Percentiles rank a stretch among this genome's conserved stretches.
These are phyloP conservation scores for Boletales sp. DNA, from an alignment of 768 basidiomycete species.

Conservation along the genomic window DNA sequence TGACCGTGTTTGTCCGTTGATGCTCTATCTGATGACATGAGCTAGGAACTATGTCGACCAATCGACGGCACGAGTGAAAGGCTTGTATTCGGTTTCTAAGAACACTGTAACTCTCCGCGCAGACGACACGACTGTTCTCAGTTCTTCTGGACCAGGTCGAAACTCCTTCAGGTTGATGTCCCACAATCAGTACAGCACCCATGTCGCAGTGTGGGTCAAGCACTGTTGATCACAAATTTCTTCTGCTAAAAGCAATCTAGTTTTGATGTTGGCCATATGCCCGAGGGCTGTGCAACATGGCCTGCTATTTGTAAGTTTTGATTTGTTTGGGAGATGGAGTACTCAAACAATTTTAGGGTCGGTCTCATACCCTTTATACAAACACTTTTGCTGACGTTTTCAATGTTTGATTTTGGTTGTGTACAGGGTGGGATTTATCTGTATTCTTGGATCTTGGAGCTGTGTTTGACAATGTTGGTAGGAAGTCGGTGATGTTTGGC, in stretches of 20 bases:
- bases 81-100: conserved; percentile 54
- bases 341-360: conserved; percentile 18
- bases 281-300: conserved; percentile 39
- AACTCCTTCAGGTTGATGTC: conserved; percentile 35
- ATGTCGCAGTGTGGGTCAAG: conserved; percentile 31
- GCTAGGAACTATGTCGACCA: conserved; percentile 42
- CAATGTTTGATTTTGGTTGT: background rate
- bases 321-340: background rate
- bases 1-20: background rate
- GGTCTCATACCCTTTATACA: conserved; percentile 1
- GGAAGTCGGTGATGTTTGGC: conserved; percentile 29
- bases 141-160: conserved; percentile 29
- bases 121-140: conserved; percentile 31
- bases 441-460: background rate
- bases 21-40: background rate
- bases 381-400: background rate
- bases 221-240: too few species aligned
- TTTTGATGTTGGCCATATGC: conserved; percentile 38
- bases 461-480: conserved; percentile 5
- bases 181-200: conserved; percentile 28
- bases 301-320: conserved; percentile 32
- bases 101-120: conserved; percentile 34
- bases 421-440: conserved; percentile 22
- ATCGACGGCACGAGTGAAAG: conserved; percentile 46
- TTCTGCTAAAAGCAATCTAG: conserved; percentile 1